Conservation (phyloP, 163 green algal genomes). For the Scenedesmus sp. region DNA sequence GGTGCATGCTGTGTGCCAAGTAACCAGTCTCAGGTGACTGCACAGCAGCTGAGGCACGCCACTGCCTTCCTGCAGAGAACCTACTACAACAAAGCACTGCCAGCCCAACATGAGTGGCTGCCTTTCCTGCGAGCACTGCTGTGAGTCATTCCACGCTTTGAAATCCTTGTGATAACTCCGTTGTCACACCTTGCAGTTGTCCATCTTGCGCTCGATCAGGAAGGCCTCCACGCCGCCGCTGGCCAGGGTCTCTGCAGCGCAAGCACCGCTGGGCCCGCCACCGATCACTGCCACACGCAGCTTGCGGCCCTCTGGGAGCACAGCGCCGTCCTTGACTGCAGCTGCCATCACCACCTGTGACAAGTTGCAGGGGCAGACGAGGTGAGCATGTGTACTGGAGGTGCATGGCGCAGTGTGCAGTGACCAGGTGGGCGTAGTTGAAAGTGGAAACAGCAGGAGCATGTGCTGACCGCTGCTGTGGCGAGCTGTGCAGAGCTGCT, state of each 20-base stretch:
- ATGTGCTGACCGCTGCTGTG: background rate
- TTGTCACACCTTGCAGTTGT: constrained; percentile 98
- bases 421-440: background rate
- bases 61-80: background rate
- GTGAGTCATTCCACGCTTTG: no score
- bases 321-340: constrained; percentile 82
- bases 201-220: constrained; percentile 96
- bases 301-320: constrained; percentile 76
- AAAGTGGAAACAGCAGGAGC: background rate
- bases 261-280: constrained; percentile 85
- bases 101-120: background rate
- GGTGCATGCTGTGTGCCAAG: background rate
- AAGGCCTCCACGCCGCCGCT: constrained; percentile 95
- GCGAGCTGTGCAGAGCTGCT: background rate
- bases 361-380: background rate
- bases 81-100: background rate
- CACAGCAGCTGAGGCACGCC: background rate
- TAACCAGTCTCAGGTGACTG: background rate
- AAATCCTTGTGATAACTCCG: background rate
- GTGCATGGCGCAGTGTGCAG: background rate
- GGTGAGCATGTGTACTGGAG: no score
- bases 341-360: constrained; percentile 56
- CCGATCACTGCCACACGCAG: constrained; percentile 96
- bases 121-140: no score
- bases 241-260: constrained; percentile 87